These are phyloP conservation scores for Hemileccinum impolitum DNA, from an alignment of 768 basidiomycete genomes.

Conservation along the genomic window DNA sequence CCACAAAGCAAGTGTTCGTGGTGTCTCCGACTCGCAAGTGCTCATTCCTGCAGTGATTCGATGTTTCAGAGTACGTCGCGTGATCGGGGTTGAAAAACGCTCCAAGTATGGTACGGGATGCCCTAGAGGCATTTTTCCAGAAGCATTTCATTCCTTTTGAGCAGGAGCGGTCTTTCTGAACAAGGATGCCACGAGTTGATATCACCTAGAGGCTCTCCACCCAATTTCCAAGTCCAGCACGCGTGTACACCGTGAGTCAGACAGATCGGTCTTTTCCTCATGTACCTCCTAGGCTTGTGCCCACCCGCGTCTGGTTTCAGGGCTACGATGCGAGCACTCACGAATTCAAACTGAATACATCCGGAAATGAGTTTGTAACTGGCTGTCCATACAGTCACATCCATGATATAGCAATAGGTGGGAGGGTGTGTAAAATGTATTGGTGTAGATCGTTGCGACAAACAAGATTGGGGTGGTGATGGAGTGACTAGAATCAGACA, in stretches of 20 bases:
- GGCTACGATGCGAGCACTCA: not conserved
- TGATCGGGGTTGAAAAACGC: not conserved
- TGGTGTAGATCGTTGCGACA: constrained; percentile 19
- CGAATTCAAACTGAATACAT: not conserved
- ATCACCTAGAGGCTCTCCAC: not conserved
- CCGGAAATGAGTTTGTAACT: constrained; percentile 6
- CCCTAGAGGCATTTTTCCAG: not conserved
- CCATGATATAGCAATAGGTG: constrained; percentile 13
- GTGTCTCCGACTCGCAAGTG: not conserved
- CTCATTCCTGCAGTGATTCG: not conserved
- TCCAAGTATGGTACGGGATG: not conserved
- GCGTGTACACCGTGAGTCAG: not conserved
- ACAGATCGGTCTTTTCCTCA: not conserved
- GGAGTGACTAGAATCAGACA: constrained; percentile 13
- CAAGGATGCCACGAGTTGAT: not conserved
- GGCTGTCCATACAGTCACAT: constrained; percentile 16
- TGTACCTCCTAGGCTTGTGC: not conserved
- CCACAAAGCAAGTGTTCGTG: not conserved
- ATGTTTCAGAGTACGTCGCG: not conserved
- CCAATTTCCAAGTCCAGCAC: not conserved
- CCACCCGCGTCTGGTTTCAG: not conserved
- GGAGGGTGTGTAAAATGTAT: constrained; percentile 14
- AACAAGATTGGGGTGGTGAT: constrained; percentile 12
- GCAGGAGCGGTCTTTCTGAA: not conserved
- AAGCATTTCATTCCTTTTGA: not conserved